Evolutionary conservation across 163 green algal genomes (phyloP).

Genomic region (Chloroidium sp.): DNA sequence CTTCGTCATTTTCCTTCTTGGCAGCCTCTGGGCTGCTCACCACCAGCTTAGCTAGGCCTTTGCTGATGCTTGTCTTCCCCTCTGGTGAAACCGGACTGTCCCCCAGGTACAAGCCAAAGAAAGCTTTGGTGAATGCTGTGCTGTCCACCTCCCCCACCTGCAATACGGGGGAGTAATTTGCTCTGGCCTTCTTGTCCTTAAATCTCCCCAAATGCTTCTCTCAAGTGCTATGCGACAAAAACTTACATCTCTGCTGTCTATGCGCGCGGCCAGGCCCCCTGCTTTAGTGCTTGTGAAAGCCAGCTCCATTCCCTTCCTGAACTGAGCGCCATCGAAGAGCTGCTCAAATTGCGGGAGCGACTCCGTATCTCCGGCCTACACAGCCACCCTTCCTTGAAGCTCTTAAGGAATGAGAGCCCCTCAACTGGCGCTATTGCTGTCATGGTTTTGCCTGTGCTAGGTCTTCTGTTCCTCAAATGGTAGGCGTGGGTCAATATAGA

Average conservation of each 20-base stretch:
- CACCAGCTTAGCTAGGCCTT: conserved; percentile 28
- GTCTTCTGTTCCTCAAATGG: too few relatives aligned
- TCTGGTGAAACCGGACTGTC: conserved; percentile 36
- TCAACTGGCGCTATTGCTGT: too few relatives aligned
- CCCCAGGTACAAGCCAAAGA: conserved; percentile 64
- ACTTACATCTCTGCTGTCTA: conserved; percentile 49
- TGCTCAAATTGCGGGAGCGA: conserved; percentile 36
- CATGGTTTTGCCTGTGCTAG: too few relatives aligned
- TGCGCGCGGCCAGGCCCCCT: conserved; percentile 37
- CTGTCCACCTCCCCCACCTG: conserved; percentile 28
- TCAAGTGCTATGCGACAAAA: background rate
- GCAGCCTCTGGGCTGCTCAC: too few relatives aligned
- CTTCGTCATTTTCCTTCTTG: too few relatives aligned
- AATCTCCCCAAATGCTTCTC: too few relatives aligned
- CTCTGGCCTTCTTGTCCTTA: too few relatives aligned
- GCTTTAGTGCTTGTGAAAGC: conserved; percentile 38
- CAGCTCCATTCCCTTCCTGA: conserved; percentile 57
- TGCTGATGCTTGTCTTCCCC: conserved; percentile 53
- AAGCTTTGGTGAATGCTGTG: conserved; percentile 25
- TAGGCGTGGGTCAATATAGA: too few relatives aligned
- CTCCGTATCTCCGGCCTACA: conserved; percentile 17
- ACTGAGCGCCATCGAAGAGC: conserved; percentile 52
- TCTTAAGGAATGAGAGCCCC: too few relatives aligned
- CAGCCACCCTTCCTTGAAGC: too few relatives aligned
- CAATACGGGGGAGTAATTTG: background rate